A percentile compares a stretch with the other conserved stretches of the same genome.
Conservation (phyloP, 495 filamentous ascomycete genomes). For the Extremus antarcticus region DNA sequence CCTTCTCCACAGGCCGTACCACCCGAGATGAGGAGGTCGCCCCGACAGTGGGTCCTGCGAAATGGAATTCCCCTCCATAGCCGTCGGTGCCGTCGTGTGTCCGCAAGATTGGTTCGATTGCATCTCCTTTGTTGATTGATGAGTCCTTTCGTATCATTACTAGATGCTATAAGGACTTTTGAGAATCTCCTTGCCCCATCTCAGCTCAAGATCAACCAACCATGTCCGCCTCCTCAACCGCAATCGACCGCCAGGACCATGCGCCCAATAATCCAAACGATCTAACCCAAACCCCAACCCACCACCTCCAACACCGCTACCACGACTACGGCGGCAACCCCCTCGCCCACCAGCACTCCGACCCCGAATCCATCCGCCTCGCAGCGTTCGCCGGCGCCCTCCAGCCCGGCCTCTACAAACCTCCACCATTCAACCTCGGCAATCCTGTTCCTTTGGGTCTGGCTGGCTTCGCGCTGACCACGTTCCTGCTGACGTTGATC, state of each 20-base stretch:
- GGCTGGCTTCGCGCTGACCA: constrained; percentile 16
- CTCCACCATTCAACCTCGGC: constrained; percentile 5
- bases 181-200: too few relatives aligned
- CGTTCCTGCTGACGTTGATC: constrained; percentile 13
- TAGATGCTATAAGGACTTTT: too few relatives aligned
- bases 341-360: constrained; percentile 3
- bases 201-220: neutral
- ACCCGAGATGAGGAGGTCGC: too few relatives aligned
- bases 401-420: constrained; percentile 13
- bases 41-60: too few relatives aligned
- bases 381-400: constrained; percentile 14
- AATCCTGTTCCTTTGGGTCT: constrained; percentile 19
- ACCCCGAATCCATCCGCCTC: constrained; percentile 5
- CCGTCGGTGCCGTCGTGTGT: too few relatives aligned
- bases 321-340: constrained; percentile 16
- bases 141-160: too few relatives aligned
- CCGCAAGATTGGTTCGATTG: too few relatives aligned
- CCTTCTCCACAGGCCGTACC: too few relatives aligned
- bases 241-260: neutral
- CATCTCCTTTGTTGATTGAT: too few relatives aligned
- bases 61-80: too few relatives aligned
- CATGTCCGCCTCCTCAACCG: neutral
- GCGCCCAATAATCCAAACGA: neutral
- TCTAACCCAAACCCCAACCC: neutral
- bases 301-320: neutral